phyloP scores from a whole-genome alignment of 2,329 filamentous ascomycete species.

The Exophiala sp. region DNA sequence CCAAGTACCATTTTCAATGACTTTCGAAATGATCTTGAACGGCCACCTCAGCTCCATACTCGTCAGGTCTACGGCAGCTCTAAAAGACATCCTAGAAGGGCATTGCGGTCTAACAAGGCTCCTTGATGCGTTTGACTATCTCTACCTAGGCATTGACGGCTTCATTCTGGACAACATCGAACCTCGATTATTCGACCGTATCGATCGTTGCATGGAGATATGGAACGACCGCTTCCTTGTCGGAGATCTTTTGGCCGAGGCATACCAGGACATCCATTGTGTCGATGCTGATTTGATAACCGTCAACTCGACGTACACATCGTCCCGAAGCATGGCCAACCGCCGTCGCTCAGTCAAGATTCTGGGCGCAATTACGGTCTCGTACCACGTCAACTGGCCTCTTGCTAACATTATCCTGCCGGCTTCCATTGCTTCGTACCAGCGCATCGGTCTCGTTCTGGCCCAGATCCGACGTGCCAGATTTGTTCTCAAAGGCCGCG shows the following conservation, averaged over 20 bases:
- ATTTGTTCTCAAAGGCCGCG: conserved; percentile 55
- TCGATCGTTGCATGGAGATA: conserved; percentile 54
- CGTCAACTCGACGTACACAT: conserved; percentile 46
- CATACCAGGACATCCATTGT: conserved; percentile 51
- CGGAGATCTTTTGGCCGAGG: conserved; percentile 68
- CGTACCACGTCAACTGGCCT: conserved; percentile 62
- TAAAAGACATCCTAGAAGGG: conserved; percentile 56
- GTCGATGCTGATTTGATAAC: conserved; percentile 59
- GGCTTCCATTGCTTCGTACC: conserved; percentile 60
- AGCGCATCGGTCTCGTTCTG: conserved; percentile 66
- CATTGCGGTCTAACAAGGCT: conserved; percentile 61
- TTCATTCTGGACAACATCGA: conserved; percentile 61
- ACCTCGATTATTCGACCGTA: conserved; percentile 64
- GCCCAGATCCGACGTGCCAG: conserved; percentile 70
- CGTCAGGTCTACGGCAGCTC: conserved; percentile 52
- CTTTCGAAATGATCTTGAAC: conserved; percentile 66
- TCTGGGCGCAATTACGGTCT: conserved; percentile 58
- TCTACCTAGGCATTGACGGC: conserved; percentile 75
- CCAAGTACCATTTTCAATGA: conserved; percentile 50
- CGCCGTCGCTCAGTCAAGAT: conserved; percentile 56
- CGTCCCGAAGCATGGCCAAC: conserved; percentile 41
- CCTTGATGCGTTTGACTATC: conserved; percentile 59
- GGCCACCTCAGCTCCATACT: conserved; percentile 64
- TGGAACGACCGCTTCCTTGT: conserved; percentile 82
- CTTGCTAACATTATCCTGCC: conserved; percentile 66